Conservation (phyloP, 75 land plant species). For the Isoetes taiwanensis region DNA sequence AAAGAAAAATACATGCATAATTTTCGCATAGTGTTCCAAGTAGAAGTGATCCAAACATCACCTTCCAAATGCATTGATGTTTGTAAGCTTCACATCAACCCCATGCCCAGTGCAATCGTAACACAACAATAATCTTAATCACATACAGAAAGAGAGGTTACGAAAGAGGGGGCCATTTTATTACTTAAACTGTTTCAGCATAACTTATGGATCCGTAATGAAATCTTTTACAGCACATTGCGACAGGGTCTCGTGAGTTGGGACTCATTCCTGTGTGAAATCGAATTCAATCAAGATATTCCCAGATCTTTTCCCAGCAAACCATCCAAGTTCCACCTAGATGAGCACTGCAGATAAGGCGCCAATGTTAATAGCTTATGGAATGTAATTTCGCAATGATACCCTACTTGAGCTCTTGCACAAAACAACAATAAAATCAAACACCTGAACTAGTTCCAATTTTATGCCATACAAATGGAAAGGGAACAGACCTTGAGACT, state of each 20-base stretch:
- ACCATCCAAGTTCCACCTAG: conserved; percentile 54
- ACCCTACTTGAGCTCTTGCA: too few species aligned
- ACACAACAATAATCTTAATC: conserved; percentile 5
- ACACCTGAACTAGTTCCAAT: too few species aligned
- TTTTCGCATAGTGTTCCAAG: neutral
- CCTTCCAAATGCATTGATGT: conserved; percentile 98
- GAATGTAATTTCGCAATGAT: too few species aligned
- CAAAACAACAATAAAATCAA: too few species aligned
- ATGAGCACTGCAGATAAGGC: too few species aligned
- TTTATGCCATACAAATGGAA: too few species aligned
- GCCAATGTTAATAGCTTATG: too few species aligned
- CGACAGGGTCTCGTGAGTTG: conserved; percentile 95
- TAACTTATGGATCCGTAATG: conserved; percentile 79
- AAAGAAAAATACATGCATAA: neutral
- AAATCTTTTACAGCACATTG: conserved; percentile 86
- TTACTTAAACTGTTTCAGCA: neutral
- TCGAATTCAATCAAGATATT: neutral
- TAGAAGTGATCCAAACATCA: conserved; percentile 9
- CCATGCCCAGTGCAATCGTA: conserved; percentile 92
- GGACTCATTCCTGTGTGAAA: conserved; percentile 2
- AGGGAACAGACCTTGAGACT: too few species aligned
- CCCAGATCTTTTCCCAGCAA: conserved; percentile 28
- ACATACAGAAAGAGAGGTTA: neutral
- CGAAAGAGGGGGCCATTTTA: neutral
- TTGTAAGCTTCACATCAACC: conserved; percentile 97